Base-by-base conservation (phyloP, 257 asterid genomes). In the Jaltomata sinuosa region DNA sequence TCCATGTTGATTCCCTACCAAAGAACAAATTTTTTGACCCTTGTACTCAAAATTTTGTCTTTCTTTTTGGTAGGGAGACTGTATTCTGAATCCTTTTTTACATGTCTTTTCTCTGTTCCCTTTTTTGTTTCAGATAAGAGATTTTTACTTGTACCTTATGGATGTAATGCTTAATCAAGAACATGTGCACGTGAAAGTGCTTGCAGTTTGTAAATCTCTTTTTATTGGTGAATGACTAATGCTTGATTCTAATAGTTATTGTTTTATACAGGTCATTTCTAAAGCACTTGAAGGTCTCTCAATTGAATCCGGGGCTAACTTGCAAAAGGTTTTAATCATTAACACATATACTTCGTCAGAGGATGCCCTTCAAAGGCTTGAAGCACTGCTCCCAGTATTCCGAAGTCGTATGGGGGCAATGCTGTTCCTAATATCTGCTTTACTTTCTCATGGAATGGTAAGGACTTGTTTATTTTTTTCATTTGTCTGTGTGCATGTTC, bases 371-470 rank as follows among this genome's bases (percentile, higher is more conserved):
- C 87, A 87, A 52, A 91, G 90, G 91, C 95, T 97, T 61, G 94
- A 92, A 88, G 91, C 84, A 32, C 79, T 93, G 95, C 96, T 97
- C 87, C 98, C 99, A 81, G 77, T 91, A 85, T 94, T 88, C 86
- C 91, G 94, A 80, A 93, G 98, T 85, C 99, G 99, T 86, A 84
- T 95, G 94, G 99, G 99, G 87, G 98, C 99, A 52, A 83, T 97
- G 92, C 91, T 97, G n/a, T 97, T 95, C 84, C 85, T 97, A 19
- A 93, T 97, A 89, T 94, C 99, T 21, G 96, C 99, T 74, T 88
- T 97, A 88, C 88, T 97, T 62, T 97, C 98, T 85, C 96, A 98
- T 55, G 98, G 98, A 91, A 88, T 95, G 94, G 99, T 95, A 93
- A 77, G 91, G 65, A 84, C 21, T 59, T 82, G 53, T 53, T 14